phyloP scores from a whole-genome alignment of 495 filamentous ascomycete species.

The Sordaria brevicollis region DNA sequence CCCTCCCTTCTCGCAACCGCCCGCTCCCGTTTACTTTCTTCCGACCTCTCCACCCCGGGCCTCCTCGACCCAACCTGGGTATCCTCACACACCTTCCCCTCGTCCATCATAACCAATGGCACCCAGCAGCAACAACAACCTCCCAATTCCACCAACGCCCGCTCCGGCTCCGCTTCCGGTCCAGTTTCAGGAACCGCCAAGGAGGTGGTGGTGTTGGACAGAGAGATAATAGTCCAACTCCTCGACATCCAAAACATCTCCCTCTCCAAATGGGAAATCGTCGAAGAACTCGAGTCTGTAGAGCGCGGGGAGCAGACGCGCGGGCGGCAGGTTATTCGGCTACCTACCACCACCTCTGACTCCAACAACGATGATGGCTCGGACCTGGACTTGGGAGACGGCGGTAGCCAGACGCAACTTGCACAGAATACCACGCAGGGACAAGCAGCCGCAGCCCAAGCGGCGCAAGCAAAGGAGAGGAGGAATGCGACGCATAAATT shows the following conservation, averaged over 20 bases:
- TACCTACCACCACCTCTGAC: conserved; percentile 41
- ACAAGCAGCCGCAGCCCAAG: not conserved
- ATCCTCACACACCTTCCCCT: conserved; percentile 46
- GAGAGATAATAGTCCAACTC: conserved; percentile 66
- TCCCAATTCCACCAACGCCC: no score
- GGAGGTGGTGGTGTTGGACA: conserved; percentile 42
- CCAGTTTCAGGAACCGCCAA: conserved; percentile 25
- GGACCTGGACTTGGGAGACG: conserved; percentile 4
- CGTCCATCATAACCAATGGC: conserved; percentile 38
- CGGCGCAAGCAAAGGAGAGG: not conserved
- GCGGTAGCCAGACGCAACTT: not conserved
- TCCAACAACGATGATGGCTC: conserved; percentile 19
- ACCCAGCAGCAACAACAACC: not conserved
- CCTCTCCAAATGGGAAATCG: conserved; percentile 67
- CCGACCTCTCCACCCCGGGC: conserved; percentile 58
- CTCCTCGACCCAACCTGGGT: conserved; percentile 30
- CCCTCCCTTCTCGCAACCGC: conserved; percentile 68
- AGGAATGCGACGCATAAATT: conserved; percentile 62
- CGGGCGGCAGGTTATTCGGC: conserved; percentile 73
- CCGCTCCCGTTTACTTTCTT: conserved; percentile 65
- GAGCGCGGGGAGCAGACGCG: conserved; percentile 75
- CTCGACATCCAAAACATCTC: conserved; percentile 76
- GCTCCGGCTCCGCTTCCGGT: no score
- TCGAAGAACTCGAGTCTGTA: conserved; percentile 73
- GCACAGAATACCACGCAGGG: not conserved